These are phyloP conservation scores for Pugionium dolabratum DNA, from an alignment of 345 rosid genomes.

Conservation along the genomic window DNA sequence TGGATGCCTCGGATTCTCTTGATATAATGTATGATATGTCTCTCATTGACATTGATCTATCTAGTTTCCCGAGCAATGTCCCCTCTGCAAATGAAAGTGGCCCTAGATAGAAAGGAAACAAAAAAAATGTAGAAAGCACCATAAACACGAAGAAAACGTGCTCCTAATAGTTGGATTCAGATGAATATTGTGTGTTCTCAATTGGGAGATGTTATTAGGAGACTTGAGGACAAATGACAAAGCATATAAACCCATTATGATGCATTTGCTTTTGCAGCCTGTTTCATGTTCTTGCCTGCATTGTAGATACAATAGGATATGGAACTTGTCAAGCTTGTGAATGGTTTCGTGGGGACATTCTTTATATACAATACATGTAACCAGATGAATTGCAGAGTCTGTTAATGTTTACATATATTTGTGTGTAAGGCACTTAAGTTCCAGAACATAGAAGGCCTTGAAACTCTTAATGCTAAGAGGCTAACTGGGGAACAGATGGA, in stretches of 20 bases:
- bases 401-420: neutral
- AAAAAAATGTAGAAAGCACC: constrained; percentile 34
- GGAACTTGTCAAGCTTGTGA: constrained; percentile 21
- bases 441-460: constrained; percentile 13
- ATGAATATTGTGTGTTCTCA: constrained; percentile 32
- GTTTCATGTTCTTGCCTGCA: constrained; percentile 27
- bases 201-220: constrained; percentile 28
- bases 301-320: constrained; percentile 35
- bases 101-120: constrained; percentile 46
- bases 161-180: constrained; percentile 29
- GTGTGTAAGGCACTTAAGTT: neutral
- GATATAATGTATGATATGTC: constrained; percentile 75
- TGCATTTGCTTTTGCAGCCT: constrained; percentile 17
- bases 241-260: constrained; percentile 18
- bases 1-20: constrained; percentile 59
- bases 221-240: constrained; percentile 27
- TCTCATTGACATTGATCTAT: constrained; percentile 84
- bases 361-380: constrained; percentile 24
- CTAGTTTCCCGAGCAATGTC: constrained; percentile 69
- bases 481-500: neutral
- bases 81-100: constrained; percentile 70
- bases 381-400: constrained; percentile 14
- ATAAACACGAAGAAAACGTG: constrained; percentile 26
- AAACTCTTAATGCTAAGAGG: constrained; percentile 4
- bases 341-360: neutral